Evolutionary conservation across 441 rosid genomes (phyloP).

Genomic region (Corymbia citriodora): DNA sequence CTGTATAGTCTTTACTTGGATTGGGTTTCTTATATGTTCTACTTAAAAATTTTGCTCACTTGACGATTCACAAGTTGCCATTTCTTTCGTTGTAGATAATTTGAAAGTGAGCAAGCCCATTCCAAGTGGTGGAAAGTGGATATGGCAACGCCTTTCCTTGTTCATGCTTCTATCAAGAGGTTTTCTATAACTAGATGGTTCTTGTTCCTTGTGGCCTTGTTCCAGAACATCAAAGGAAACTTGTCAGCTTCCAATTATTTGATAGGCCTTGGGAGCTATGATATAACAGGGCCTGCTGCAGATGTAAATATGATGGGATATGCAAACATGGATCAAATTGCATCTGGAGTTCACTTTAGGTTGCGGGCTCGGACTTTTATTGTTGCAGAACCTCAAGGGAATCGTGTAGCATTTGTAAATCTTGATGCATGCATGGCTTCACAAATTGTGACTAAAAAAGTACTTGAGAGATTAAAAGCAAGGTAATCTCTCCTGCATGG

Average conservation of each 20-base stretch:
- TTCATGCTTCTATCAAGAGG: background rate
- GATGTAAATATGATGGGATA: slow-evolving; percentile 99
- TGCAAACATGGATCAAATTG: slow-evolving; percentile 76
- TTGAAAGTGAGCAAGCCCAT: background rate
- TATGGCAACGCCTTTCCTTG: background rate
- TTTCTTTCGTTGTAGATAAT: background rate
- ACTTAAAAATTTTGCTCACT: background rate
- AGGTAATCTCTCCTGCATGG: slow-evolving; percentile 38
- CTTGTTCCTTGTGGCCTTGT: background rate
- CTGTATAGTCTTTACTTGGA: background rate
- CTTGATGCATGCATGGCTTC: slow-evolving; percentile 99
- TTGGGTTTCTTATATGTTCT: background rate
- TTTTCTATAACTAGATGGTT: background rate
- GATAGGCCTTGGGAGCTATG: slow-evolving; percentile 95
- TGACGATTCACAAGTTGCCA: background rate
- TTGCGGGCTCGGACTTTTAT: slow-evolving; percentile 86
- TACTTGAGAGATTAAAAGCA: slow-evolving; percentile 83
- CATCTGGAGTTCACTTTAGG: slow-evolving; percentile 92
- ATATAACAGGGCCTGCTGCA: slow-evolving; percentile 96
- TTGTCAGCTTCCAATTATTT: slow-evolving; percentile 53
- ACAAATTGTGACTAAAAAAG: slow-evolving; percentile 80
- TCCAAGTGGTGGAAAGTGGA: background rate
- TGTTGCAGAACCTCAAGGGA: slow-evolving; percentile 74
- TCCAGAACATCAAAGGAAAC: background rate
- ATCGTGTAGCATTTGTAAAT: slow-evolving; percentile 76